Evolutionary conservation across 2,329 filamentous ascomycete genomes (phyloP).

Genomic region (Ophiocordyceps camponoti-leonardi): DNA sequence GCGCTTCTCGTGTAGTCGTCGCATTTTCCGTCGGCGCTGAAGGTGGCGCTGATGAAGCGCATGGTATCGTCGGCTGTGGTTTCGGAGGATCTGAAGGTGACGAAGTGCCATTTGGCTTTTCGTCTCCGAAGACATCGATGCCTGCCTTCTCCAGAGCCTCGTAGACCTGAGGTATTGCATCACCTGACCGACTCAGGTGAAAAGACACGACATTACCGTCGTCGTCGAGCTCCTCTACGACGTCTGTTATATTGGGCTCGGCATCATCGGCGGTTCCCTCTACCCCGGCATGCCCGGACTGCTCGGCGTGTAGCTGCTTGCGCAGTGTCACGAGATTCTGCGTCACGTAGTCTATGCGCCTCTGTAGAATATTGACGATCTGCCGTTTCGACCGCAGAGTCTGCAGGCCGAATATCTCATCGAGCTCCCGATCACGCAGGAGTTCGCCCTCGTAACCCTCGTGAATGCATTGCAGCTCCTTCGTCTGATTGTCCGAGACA

Average conservation of each 20-base stretch:
- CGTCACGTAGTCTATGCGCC: constrained; percentile 77
- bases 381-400: constrained; percentile 16
- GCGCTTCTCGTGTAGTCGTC: constrained; percentile 18
- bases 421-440: constrained; percentile 38
- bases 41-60: background rate
- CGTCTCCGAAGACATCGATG: constrained; percentile 26
- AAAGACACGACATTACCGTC: constrained; percentile 67
- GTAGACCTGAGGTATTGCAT: constrained; percentile 47
- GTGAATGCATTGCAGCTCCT: constrained; percentile 40
- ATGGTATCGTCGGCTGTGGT: background rate
- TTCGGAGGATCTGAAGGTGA: background rate
- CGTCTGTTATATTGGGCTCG: constrained; percentile 63
- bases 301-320: constrained; percentile 51
- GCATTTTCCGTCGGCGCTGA: constrained; percentile 30
- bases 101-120: constrained; percentile 1
- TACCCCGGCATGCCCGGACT: constrained; percentile 52
- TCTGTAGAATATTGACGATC: constrained; percentile 43
- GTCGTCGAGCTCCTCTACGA: constrained; percentile 82
- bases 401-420: constrained; percentile 23
- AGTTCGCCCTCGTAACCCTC: constrained; percentile 44
- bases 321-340: constrained; percentile 62
- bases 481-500: constrained; percentile 22
- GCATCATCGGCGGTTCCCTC: constrained; percentile 49
- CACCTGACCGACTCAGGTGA: constrained; percentile 48
- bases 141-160: constrained; percentile 67